Conservation (phyloP, 1,139 yeast species). For the Blastobotrys persicus region DNA sequence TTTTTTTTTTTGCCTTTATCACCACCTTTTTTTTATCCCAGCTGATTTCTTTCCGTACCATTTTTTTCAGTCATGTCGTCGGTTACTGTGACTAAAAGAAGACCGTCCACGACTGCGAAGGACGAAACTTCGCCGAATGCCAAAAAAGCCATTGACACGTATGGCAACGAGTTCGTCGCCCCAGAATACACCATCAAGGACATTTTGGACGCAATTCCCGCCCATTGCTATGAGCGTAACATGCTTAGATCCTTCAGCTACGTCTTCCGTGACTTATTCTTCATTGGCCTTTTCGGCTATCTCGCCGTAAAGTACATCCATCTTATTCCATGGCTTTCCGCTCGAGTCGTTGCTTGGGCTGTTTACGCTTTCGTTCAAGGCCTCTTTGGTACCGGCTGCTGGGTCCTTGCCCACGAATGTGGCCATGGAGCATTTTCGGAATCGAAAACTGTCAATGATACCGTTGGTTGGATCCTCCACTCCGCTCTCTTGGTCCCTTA, state of each 20-base stretch:
- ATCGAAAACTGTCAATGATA: conserved; percentile 64
- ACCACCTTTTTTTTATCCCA: neutral
- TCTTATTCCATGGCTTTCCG: conserved; percentile 42
- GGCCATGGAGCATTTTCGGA: conserved; percentile 86
- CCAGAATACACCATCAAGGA: conserved; percentile 77
- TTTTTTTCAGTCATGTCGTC: neutral
- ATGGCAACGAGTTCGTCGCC: conserved; percentile 64
- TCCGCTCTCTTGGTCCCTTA: conserved; percentile 77
- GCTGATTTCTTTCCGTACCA: too few species aligned
- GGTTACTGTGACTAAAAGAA: conserved; percentile 1
- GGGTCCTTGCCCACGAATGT: conserved; percentile 90
- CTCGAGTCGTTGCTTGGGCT: conserved; percentile 59
- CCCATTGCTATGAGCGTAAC: conserved; percentile 70
- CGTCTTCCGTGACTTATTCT: conserved; percentile 61
- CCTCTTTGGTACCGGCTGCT: conserved; percentile 70
- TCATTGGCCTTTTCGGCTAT: conserved; percentile 51
- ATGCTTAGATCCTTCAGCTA: conserved; percentile 55
- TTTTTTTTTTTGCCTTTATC: neutral
- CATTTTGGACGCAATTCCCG: conserved; percentile 67
- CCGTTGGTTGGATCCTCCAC: conserved; percentile 80
- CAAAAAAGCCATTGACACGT: conserved; percentile 45
- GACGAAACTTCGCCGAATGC: conserved; percentile 19
- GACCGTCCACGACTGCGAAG: conserved; percentile 15
- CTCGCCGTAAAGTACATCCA: conserved; percentile 57
- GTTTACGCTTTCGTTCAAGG: conserved; percentile 58